Evolutionary conservation across 2,329 filamentous ascomycete species (phyloP).

Genomic region (Fusarium sp.): DNA sequence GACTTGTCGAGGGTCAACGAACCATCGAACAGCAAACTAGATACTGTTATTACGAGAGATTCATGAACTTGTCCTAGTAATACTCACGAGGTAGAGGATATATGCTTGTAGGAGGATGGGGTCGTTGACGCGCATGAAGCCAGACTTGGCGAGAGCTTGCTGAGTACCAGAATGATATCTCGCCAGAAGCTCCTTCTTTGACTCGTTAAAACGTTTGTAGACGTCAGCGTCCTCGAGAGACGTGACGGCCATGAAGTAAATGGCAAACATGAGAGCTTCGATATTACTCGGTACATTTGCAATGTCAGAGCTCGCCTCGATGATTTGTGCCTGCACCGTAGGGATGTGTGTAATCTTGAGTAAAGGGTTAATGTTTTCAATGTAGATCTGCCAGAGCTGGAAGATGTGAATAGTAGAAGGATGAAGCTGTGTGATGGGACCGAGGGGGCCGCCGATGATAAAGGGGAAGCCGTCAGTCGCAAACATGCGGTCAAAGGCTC

Average conservation of each 20-base stretch:
- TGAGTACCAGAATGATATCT: conserved; percentile 67
- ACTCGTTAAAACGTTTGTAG: conserved; percentile 59
- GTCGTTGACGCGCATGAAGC: conserved; percentile 71
- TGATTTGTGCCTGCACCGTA: conserved; percentile 68
- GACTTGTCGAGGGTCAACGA: conserved; percentile 63
- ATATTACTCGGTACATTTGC: conserved; percentile 62
- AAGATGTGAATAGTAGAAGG: conserved; percentile 67
- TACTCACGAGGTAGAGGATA: conserved; percentile 68
- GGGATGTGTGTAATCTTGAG: conserved; percentile 73
- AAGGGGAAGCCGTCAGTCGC: conserved; percentile 66
- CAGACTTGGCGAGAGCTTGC: conserved; percentile 70
- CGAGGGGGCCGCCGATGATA: conserved; percentile 56
- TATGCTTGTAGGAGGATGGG: conserved; percentile 72
- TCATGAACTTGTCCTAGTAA: background rate
- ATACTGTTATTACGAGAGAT: conserved; percentile 1
- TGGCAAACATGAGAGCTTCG: conserved; percentile 72
- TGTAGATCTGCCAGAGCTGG: conserved; percentile 72
- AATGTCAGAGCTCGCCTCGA: conserved; percentile 66
- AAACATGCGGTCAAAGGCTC: conserved; percentile 67
- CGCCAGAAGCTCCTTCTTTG: conserved; percentile 58
- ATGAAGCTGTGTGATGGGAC: conserved; percentile 57
- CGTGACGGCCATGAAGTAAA: conserved; percentile 66
- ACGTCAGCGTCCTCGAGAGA: conserved; percentile 67
- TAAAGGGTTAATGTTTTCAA: conserved; percentile 73
- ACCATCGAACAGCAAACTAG: conserved; percentile 59